A percentile compares a stretch with the other conserved stretches of the same genome.
Evolutionary conservation across 495 filamentous ascomycete genomes (phyloP).

Genomic region (Penicillium fimorum): DNA sequence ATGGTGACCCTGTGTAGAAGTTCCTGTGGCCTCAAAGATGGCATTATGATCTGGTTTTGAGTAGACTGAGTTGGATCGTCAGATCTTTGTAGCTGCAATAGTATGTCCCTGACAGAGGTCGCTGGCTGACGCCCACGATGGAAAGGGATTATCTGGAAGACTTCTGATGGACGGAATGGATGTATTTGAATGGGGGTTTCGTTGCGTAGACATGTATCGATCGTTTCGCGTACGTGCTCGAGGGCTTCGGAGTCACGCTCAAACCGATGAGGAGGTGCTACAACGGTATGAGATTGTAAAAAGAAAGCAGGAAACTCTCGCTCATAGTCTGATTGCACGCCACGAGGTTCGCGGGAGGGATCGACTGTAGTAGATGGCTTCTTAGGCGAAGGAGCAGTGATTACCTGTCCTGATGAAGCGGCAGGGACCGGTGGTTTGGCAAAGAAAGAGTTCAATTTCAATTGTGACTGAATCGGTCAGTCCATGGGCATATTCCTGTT

Average conservation of each 20-base stretch:
- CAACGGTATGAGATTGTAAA: conserved; percentile 60
- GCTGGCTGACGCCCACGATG: conserved; percentile 49
- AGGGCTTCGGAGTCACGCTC: conserved; percentile 57
- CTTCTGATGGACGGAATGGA: conserved; percentile 52
- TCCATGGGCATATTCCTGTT: neutral
- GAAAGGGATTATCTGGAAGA: conserved; percentile 58
- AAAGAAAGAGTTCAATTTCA: conserved; percentile 62
- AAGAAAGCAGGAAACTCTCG: conserved; percentile 76
- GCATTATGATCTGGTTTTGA: conserved; percentile 15
- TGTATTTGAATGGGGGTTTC: conserved; percentile 20
- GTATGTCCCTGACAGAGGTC: conserved; percentile 64
- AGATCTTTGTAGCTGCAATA: conserved; percentile 52
- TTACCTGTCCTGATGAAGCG: conserved; percentile 11
- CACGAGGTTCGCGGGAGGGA: conserved; percentile 14
- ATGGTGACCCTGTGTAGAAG: conserved; percentile 62
- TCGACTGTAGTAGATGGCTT: conserved; percentile 20
- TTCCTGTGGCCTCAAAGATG: conserved; percentile 38
- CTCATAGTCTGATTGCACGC: conserved; percentile 58
- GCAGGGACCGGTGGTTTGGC: conserved; percentile 42
- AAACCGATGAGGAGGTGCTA: conserved; percentile 56
- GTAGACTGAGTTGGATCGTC: conserved; percentile 6
- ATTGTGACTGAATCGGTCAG: conserved; percentile 51
- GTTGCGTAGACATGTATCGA: conserved; percentile 45
- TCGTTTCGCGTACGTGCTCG: conserved; percentile 39
- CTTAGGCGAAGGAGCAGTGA: conserved; percentile 21